phyloP scores from a whole-genome alignment of 345 rosid species.

The Angophora floribunda region DNA sequence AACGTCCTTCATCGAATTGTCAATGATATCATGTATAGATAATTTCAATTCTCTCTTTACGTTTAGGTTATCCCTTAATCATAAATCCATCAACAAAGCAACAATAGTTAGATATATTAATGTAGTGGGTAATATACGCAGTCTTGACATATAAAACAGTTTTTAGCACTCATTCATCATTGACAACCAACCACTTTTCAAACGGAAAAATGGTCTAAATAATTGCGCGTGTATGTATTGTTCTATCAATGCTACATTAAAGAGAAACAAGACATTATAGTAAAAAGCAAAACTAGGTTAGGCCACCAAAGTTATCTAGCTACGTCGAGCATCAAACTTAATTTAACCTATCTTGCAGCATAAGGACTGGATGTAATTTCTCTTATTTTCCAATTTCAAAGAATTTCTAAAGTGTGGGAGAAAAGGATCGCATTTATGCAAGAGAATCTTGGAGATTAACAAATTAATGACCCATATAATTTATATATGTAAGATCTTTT shows the following conservation, averaged over 20 bases:
- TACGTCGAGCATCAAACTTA: background rate
- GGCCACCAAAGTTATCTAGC: background rate
- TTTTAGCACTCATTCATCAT: background rate
- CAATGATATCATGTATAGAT: background rate
- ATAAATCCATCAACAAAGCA: background rate
- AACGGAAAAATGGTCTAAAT: background rate
- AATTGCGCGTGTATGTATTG: background rate
- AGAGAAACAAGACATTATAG: background rate
- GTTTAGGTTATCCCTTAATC: background rate
- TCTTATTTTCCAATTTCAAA: background rate
- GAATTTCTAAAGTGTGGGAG: background rate
- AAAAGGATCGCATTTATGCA: background rate
- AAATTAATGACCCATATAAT: background rate
- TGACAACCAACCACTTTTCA: background rate
- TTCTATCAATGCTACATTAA: background rate
- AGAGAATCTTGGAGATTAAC: background rate
- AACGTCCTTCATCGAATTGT: background rate
- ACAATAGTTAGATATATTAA: background rate
- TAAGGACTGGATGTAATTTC: background rate
- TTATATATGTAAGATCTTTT: background rate
- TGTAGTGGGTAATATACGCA: background rate
- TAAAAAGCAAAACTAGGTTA: background rate
- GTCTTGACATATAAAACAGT: background rate
- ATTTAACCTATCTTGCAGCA: background rate
- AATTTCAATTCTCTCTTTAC: background rate